A percentile compares a stretch with the other conserved stretches of the same genome.
These are phyloP conservation scores for Zoysia pacifica DNA, from an alignment of 176 grass and related monocot species.

Conservation along the genomic window DNA sequence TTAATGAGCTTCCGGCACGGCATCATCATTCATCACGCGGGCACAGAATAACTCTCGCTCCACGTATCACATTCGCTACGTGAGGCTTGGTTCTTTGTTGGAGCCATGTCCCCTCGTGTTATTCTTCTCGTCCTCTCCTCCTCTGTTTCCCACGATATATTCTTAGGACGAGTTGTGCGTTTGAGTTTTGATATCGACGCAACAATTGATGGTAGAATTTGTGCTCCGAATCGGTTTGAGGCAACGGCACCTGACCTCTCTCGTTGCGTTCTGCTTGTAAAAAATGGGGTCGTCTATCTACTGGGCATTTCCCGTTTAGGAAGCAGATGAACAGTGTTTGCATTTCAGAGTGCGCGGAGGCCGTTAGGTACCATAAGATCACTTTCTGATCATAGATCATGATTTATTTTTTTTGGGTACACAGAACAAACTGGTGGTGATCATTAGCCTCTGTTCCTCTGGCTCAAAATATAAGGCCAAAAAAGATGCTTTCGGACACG, in stretches of 20 bases:
- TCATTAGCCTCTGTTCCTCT: neutral
- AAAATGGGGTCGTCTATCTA: conserved; percentile 14
- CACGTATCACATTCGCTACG: too few relatives aligned
- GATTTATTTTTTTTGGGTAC: neutral
- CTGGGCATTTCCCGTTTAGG: conserved; percentile 15
- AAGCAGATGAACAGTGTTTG: neutral
- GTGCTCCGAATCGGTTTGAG: conserved; percentile 22
- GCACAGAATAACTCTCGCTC: conserved; percentile 24
- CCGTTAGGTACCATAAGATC: neutral
- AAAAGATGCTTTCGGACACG: neutral
- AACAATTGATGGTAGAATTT: conserved; percentile 26
- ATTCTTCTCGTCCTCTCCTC: neutral
- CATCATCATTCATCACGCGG: neutral
- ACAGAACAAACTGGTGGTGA: neutral
- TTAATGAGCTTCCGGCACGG: neutral
- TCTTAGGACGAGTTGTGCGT: conserved; percentile 3
- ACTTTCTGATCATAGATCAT: conserved; percentile 21
- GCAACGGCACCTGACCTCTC: conserved; percentile 2
- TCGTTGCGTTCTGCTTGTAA: conserved; percentile 33
- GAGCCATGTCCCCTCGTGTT: neutral
- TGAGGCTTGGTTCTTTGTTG: conserved; percentile 23
- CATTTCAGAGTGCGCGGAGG: conserved; percentile 1
- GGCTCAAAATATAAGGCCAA: neutral
- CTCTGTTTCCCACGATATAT: neutral
- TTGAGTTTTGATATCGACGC: conserved; percentile 19